Evolutionary conservation across 1,139 yeast genomes (phyloP), one percentile per base, ranked within the genome.

Genomic region (Fermentozyma sake): DNA sequence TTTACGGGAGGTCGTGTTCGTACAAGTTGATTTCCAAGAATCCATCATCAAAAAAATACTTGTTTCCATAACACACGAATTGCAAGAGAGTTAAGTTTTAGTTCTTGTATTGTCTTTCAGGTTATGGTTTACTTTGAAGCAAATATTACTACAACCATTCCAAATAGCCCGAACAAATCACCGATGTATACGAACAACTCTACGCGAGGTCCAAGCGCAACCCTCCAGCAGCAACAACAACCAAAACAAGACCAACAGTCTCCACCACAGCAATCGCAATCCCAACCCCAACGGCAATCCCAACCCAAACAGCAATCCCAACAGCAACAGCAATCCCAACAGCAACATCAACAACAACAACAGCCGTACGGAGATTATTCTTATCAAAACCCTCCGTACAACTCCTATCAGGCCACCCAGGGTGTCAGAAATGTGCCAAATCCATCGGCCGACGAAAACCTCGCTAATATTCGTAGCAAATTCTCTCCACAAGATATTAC

Each of bases 401-500:
- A 23, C 31, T 26, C 13, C 27, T 28, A 24, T 26, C 31, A 16
- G 17, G 22, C 19, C 11, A 10, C 26, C 22, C n/a, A n/a, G n/a
- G n/a, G n/a, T n/a, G n/a, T n/a, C n/a, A n/a, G n/a, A n/a, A 31
- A 22, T 27, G 23, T 24, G 20, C 15, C 21, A 32, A 15, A 30
- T 22, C 12, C 27, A 17, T 27, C 29, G 21, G 29, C 33, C 21
- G 29, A 23, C 27, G 27, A 23, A 33, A 29, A 24, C 28, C 23
- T 14, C 22, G 28, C 31, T 36, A 27, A 26, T 27, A 28, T 35
- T 14, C 22, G 37, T 21, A 29, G 50, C 17, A 61, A 58, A 38
- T 62, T 65, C 36, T 37, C 55, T 4, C 51, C 56, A 10, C 65
- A 58, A 28, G 71, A 65, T 33, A 49, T 63, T 21, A 65, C 55